Evolutionary conservation across 495 filamentous ascomycete species (phyloP).

Genomic region (Penicillium fimorum): DNA sequence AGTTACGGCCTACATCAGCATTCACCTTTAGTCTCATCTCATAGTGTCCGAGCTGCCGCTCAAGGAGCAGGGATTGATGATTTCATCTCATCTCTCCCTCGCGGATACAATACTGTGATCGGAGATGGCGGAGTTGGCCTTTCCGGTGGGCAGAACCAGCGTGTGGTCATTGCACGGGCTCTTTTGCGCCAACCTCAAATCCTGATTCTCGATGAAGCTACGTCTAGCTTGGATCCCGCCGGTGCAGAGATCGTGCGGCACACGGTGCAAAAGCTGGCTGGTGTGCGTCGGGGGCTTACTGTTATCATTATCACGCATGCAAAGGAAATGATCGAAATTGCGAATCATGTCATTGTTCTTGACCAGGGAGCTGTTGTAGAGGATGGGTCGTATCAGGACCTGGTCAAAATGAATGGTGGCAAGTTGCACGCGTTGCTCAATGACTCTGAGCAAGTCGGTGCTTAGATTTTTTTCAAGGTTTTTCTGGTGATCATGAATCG

Average conservation of each 20-base stretch:
- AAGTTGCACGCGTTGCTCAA: constrained; percentile 39
- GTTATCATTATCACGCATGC: constrained; percentile 75
- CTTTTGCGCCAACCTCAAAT: constrained; percentile 66
- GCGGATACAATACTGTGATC: constrained; percentile 72
- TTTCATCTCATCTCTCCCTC: constrained; percentile 70
- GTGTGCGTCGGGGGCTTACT: constrained; percentile 37
- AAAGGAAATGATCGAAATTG: constrained; percentile 78
- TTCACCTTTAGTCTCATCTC: constrained; percentile 33
- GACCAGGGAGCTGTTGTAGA: constrained; percentile 68
- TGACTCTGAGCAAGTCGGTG: constrained; percentile 16
- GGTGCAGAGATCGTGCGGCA: constrained; percentile 65
- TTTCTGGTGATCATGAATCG: neutral
- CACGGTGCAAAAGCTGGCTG: constrained; percentile 53
- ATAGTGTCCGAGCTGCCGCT: constrained; percentile 58
- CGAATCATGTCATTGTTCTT: constrained; percentile 67
- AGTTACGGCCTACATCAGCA: constrained; percentile 62
- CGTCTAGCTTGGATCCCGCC: constrained; percentile 71
- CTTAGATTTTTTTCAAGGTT: neutral
- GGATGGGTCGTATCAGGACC: constrained; percentile 56
- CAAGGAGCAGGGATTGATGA: constrained; percentile 71
- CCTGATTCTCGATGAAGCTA: constrained; percentile 86
- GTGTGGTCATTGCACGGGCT: constrained; percentile 79
- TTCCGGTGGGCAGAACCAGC: constrained; percentile 82
- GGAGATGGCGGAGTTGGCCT: constrained; percentile 75
- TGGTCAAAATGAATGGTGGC: constrained; percentile 43